phyloP scores from a whole-genome alignment of 345 rosid genomes.

The Passiflora organensis region DNA sequence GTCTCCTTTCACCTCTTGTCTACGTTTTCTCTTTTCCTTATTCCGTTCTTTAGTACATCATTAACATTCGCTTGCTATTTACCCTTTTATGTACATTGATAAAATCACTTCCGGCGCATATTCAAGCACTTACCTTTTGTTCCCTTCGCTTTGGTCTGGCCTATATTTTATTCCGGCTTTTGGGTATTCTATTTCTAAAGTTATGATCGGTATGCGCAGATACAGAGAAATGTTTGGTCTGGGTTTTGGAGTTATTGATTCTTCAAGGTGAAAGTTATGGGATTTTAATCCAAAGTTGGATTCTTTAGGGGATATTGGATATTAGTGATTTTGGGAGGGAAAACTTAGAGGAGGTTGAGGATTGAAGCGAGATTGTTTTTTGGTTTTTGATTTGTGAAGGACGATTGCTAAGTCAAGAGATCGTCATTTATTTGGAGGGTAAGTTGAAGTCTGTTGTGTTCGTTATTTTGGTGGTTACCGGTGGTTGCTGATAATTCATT shows the following conservation, averaged over 20 bases:
- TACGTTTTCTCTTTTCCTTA: not conserved
- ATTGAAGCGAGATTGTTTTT: not conserved
- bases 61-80: not conserved
- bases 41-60: not conserved
- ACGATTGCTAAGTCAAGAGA: too few species aligned
- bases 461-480: not conserved
- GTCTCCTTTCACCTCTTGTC: not conserved
- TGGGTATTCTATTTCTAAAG: not conserved
- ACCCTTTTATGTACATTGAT: not conserved
- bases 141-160: not conserved
- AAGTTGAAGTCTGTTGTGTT: too few species aligned
- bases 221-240: slow-evolving; percentile 11
- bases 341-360: too few species aligned
- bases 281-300: not conserved
- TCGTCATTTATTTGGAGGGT: too few species aligned
- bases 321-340: not conserved
- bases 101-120: not conserved
- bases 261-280: not conserved
- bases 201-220: not conserved
- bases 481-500: not conserved
- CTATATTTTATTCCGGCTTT: not conserved
- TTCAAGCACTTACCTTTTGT: not conserved
- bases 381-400: not conserved
- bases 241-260: slow-evolving; percentile 12
- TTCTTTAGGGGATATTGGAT: not conserved